A percentile compares a stretch with the other conserved stretches of the same genome.
Conservation (phyloP, 768 basidiomycete genomes). For the Tylopilus plumbeoviolaceoides region DNA sequence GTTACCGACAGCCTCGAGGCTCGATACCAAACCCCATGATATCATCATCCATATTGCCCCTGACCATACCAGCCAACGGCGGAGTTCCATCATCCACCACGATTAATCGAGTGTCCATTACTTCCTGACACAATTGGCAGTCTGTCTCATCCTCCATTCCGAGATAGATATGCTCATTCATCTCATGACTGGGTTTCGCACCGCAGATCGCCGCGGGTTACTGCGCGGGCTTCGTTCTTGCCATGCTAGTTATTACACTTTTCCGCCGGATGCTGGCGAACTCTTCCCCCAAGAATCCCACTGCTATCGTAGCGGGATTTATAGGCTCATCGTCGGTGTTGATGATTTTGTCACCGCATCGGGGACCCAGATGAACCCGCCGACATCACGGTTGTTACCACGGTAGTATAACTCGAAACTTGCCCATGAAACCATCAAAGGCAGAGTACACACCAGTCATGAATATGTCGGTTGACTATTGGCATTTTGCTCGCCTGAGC, state of each 20-base stretch:
- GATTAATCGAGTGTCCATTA: not conserved
- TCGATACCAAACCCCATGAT: not conserved
- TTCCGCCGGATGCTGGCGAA: not conserved
- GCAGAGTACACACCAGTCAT: conserved; percentile 1
- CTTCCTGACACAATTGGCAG: not conserved
- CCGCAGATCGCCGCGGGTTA: conserved; percentile 6
- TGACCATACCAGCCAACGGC: not conserved
- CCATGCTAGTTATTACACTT: not conserved
- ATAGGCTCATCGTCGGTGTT: not conserved
- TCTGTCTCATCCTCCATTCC: not conserved
- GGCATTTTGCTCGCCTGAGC: conserved; percentile 1
- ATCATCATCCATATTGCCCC: conserved; percentile 4
- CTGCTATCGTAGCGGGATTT: not conserved
- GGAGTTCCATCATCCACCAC: not conserved
- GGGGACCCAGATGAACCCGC: conserved; percentile 2
- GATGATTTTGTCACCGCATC: not conserved
- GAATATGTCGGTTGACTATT: not conserved
- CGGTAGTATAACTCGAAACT: not conserved
- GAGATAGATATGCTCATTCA: not conserved
- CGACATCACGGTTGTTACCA: not conserved
- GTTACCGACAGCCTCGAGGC: not conserved
- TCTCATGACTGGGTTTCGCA: not conserved
- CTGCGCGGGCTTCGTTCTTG: not conserved
- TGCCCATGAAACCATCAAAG: conserved; percentile 2
- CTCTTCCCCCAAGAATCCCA: not conserved